phyloP scores from a whole-genome alignment of 83 land plant genomes.

The Thuja plicata region DNA sequence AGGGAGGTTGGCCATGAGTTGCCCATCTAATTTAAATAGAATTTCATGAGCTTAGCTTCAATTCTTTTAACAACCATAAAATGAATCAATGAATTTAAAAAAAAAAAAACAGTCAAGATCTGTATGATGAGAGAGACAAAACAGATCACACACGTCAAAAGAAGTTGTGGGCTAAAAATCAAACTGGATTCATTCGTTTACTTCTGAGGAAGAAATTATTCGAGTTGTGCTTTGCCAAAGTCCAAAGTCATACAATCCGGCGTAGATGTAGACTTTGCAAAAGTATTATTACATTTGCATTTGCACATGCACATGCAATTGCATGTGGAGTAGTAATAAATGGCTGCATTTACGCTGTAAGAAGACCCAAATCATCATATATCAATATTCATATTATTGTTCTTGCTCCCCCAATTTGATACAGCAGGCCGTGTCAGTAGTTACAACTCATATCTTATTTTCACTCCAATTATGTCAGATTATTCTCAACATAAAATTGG shows the following conservation, averaged over 20 bases:
- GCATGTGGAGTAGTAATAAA: slow-evolving; percentile 3
- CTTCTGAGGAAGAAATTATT: not conserved
- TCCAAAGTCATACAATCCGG: not conserved
- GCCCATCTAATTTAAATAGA: not conserved
- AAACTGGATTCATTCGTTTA: not conserved
- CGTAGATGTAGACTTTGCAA: not conserved
- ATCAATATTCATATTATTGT: too few relatives aligned
- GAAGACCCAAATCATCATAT: not conserved
- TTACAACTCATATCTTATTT: not conserved
- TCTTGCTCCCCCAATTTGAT: not conserved
- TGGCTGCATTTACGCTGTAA: not conserved
- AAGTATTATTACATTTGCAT: not conserved
- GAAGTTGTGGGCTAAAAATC: not conserved
- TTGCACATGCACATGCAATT: not conserved
- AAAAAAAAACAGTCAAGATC: not conserved
- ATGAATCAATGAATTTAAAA: not conserved
- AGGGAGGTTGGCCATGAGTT: not conserved
- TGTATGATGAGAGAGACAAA: not conserved
- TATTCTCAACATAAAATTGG: not conserved
- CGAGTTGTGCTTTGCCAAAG: not conserved
- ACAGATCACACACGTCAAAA: not conserved
- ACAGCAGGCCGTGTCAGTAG: not conserved
- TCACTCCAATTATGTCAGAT: not conserved
- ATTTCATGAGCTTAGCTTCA: not conserved
- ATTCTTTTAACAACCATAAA: not conserved